Evolutionary conservation across 495 filamentous ascomycete species (phyloP), one percentile per base, ranked within the genome.

Genomic region (Oidiodendron maius): DNA sequence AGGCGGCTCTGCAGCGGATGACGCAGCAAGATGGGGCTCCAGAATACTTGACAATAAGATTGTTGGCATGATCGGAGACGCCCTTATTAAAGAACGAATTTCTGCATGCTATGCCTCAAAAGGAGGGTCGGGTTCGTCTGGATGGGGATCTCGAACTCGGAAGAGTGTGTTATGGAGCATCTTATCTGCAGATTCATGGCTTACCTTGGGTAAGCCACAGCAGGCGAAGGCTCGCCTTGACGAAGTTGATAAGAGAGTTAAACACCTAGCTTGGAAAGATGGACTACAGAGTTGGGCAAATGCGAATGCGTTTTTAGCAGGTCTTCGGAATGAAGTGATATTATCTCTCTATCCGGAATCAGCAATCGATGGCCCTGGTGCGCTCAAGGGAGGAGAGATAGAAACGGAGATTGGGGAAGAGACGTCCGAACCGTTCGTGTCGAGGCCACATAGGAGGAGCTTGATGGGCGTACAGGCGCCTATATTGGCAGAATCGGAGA

Each of bases 101-200:
- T 82, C 87, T 3, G 78, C 86, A 1, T 95, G 89, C 66, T 96
- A 89, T 63, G 81, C 80, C 0, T 78, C 86, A 1, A 84, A 87
- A 42, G 71, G 72, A 24, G 82, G 86, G 1, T 62, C 74, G 0
- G 79, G 82, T 0, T 74, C 76, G 0, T 72, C 80, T n/a, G 67
- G 63, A 30, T 86, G 80, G 74, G 89, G 88, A 3, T 69, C 76
- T 3, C 70, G 93, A 46, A 73, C 70, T 40, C 74, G 93, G 21
- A 97, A 96, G 66, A 84, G 89, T 8, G 94, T 87, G 0, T 76
- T 96, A 63, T 98, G 94, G 91, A 85, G 81, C 55, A 75, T 93
- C 21, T 70, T 95, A 24, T 86, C 85, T 4, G 83, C 90, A 1
- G 85, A 94, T 42, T 75, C 80, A 2, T 98, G 93, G 93, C 64